Evolutionary conservation across 352 stramenopile species (phyloP), one percentile per base, ranked within the genome.

Genomic region (Detonula confervacea): DNA sequence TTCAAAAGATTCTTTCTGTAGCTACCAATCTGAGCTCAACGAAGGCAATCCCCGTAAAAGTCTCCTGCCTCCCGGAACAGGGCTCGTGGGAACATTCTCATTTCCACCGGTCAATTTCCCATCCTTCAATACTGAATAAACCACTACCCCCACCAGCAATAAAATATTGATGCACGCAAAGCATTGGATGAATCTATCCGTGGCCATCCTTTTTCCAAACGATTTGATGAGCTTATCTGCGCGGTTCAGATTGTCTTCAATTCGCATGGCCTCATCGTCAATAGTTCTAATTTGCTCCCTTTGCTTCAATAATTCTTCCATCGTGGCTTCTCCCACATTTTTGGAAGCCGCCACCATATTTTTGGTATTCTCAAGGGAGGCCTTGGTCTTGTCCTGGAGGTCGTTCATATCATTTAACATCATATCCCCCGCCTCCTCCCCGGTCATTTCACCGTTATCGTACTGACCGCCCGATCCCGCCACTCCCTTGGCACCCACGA

Each of bases 161-260:
- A 91, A 29, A 33, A 90, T 86, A 73, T 95, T 95, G 22, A 94
- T 47, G 35, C 90, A 78, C 12, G 87, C 80, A 84, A 94, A 93
- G 62, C 87, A 92, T 62, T 94, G 88, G 71, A 94, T 94, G 25
- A 95, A 88, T 51, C 81, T 90, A 76, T 95, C 91, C 4, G 84
- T 88, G n/a, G 89, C 88, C 88, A 95, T 94, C 42, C 89, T 78
- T 64, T 91, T 93, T 9, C 87, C 86, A 80, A 95, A 95, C 24
- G 81, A 79, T 49, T 93, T 93, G 20, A 95, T 85, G 1, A 95
- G 67, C 47, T 83, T 90, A 56, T 95, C 87, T 1, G 91, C 87
- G 18, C 87, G 12, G 0, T 81, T 73, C 11, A 95, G 79, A 63
- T 90, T 91, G 52, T 94, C 84, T 29, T 93, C 91, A 16, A 95